Evolutionary conservation across 495 filamentous ascomycete genomes (phyloP), one percentile per base, ranked within the genome.

Genomic region (Talaromyces nanjingensis): DNA sequence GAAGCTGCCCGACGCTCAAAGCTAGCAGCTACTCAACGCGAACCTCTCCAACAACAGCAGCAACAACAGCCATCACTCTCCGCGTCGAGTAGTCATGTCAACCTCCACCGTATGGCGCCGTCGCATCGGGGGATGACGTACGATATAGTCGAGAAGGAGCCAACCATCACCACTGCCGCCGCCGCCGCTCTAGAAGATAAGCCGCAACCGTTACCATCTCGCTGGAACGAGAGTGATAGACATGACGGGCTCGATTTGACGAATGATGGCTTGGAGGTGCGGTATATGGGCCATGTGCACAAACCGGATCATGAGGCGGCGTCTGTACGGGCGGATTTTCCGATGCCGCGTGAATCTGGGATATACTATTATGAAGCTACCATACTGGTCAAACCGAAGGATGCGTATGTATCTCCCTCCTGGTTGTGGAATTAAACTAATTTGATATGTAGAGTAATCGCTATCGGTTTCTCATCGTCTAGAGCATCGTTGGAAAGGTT

Each of bases 311-410:
- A 92, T 71, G 94, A 97, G 70, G 91, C 91, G 59, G 91, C 86
- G 39, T 84, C 91, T 16, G 83, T 96, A 65, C 87, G 94, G 37
- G 86, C 96, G 39, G 91, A 99, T 69, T 81, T 93, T 73, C 86
- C 87, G 27, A 97, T 98, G 88, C 90, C 94, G n/a, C 82, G 87
- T 55, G 87, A 96, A 73, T 92, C 89, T 67, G 94, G 94, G 0
- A 88, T 98, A 62, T 98, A 97, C 75, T 99, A 99, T 73, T 99
- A 89, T 74, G 94, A 99, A 78, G 86, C 96, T 11, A 89, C 86
- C n/a, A 86, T 99, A 60, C 73, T 93, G 52, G 88, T 89, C 3
- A 90, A 88, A 68, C 89, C 89, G 66, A 89, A 91, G 76, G 93
- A 97, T 69, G 91, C 92, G 92, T 96, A 83, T 64, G 90, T 81